Conservation (phyloP, 1,284 basidiomycete genomes). For the Mycena sp. region DNA sequence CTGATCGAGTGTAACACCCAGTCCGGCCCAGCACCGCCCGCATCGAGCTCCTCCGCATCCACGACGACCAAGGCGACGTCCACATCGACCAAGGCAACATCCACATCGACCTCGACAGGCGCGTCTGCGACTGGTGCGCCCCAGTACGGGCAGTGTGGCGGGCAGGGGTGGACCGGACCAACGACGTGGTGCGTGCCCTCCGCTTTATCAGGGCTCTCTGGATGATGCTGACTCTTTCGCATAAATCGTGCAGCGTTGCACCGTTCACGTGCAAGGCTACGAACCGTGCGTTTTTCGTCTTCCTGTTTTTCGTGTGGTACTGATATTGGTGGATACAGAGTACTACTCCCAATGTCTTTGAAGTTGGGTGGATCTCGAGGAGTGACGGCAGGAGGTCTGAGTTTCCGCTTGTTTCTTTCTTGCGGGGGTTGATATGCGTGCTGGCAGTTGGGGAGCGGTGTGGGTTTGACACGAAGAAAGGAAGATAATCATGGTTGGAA, state of each 20-base stretch:
- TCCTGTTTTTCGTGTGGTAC: no score
- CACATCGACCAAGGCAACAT: neutral
- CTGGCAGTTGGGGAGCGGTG: no score
- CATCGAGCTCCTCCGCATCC: neutral
- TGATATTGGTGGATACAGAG: no score
- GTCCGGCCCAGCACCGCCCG: neutral
- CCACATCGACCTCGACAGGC: neutral
- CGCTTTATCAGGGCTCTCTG: neutral
- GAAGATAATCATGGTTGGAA: no score
- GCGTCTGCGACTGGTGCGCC: neutral
- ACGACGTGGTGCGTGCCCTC: neutral
- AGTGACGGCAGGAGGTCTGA: no score
- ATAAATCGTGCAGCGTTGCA: neutral
- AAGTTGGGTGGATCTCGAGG: no score
- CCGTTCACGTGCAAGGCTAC: constrained; percentile 5
- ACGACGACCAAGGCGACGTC: neutral
- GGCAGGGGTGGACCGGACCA: constrained; percentile 5
- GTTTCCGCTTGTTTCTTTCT: no score
- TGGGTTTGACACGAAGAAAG: no score
- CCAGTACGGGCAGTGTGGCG: constrained; percentile 18
- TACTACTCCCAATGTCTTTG: no score
- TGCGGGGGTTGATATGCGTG: no score
- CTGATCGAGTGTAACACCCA: neutral
- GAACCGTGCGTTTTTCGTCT: constrained; percentile 1
- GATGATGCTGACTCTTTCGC: neutral